Conservation (phyloP, 805 yeast species). For the Ogataea salicorniae region DNA sequence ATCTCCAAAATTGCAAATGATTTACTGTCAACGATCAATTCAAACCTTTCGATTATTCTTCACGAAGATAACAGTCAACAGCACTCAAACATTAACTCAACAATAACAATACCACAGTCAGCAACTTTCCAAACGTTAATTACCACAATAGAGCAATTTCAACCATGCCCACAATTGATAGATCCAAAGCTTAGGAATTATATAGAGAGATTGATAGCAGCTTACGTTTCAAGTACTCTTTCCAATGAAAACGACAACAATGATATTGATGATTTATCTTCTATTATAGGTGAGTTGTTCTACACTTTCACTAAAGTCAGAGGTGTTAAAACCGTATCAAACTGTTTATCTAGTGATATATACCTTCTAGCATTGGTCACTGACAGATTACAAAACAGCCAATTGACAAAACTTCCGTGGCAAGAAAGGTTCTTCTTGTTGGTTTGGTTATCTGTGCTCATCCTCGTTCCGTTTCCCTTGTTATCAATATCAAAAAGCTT, state of each 20-base stretch:
- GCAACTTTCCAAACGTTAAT: constrained; percentile 10
- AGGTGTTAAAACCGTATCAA: constrained; percentile 56
- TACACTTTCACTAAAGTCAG: constrained; percentile 63
- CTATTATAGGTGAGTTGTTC: constrained; percentile 31
- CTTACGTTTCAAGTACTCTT: constrained; percentile 20
- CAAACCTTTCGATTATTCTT: constrained; percentile 4
- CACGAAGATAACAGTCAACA: background rate
- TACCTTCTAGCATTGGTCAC: constrained; percentile 39
- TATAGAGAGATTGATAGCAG: constrained; percentile 26
- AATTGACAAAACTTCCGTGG: constrained; percentile 33
- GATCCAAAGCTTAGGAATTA: constrained; percentile 36
- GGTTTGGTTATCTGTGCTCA: constrained; percentile 67
- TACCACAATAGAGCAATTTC: constrained; percentile 42
- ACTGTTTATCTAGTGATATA: constrained; percentile 57
- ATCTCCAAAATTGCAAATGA: constrained; percentile 26
- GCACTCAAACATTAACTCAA: background rate
- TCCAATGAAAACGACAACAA: background rate
- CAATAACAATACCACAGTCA: too few species aligned
- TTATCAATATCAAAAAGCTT: constrained; percentile 31
- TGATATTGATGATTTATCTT: constrained; percentile 6
- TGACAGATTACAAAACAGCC: constrained; percentile 10
- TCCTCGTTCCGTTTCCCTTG: constrained; percentile 71
- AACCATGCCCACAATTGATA: constrained; percentile 47
- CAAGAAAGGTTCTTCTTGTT: constrained; percentile 44
- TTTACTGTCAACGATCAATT: constrained; percentile 14